Base-by-base conservation (phyloP, 2,329 filamentous ascomycete species). In the Coniochaeta sp. region DNA sequence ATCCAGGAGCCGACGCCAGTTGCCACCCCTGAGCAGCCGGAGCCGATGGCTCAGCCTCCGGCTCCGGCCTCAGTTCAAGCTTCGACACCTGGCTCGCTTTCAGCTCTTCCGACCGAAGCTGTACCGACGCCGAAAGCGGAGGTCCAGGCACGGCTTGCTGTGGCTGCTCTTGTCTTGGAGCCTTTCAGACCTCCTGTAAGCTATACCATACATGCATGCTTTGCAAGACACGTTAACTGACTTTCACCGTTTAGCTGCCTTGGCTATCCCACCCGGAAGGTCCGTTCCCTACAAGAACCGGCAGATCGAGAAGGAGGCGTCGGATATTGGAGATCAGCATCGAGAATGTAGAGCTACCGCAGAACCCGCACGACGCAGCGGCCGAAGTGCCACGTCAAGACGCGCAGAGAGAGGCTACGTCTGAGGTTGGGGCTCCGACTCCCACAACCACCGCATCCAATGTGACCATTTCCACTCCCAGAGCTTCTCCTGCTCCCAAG, bases 181-280 rank as follows among this genome's bases (percentile, higher is more conserved):
- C 69, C 74, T 4, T 85, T 82, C 63, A 74, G 72, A 61, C 72
- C 78, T 68, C 81, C 81, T 28, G 83, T 85, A 74, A 77, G 81
- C 77, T 52, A 19, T 55, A 38, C 16, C 26, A 8, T 34, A 24
- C 54, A 36, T 56, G 8, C 4, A 17, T n/a, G 17, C 34, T 34
- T 12, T 22, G 17, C 17, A 36, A 36, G 16, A 22, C 7, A 24
- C 47, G 5, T n/a, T 5, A 3, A 14, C 47, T 52, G 30, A 55
- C 61, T 34, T 38, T 54, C 14, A 28, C 34, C 50, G 22, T 62
- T 22, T 59, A 86, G 82, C 72, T 87, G 10, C 85, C 85, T 10
- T 87, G 84, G 84, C 67, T 78, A 28, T 85, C 83, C 0, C 72
- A 71, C 34, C 80, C 81, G 3, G 79, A 82, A 34, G 65, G 72